Conservation (phyloP, 768 basidiomycete genomes). For the Phanerodontia chrysosporium region DNA sequence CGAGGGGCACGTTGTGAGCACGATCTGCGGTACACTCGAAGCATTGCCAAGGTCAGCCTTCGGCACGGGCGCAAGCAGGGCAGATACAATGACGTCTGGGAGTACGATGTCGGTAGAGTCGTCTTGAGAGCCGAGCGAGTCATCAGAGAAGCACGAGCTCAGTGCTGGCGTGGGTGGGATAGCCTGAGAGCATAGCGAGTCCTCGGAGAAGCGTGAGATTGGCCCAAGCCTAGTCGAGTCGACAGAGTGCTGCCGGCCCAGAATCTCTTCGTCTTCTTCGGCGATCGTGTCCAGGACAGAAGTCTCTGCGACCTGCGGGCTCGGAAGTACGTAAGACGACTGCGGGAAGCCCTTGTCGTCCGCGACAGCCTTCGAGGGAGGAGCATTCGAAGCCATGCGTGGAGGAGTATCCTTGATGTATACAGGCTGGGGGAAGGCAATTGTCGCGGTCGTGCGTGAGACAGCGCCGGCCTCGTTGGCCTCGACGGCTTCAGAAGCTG, state of each 20-base stretch:
- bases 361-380: not conserved
- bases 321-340: not conserved
- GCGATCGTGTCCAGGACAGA: not conserved
- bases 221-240: too few species aligned
- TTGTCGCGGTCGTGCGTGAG: not conserved
- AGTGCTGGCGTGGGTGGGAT: not conserved
- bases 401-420: not conserved
- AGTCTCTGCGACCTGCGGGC: not conserved
- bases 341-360: not conserved
- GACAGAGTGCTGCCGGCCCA: too few species aligned
- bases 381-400: not conserved
- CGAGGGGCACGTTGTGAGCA: not conserved
- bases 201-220: too few species aligned
- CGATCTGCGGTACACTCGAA: not conserved
- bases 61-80: not conserved
- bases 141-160: not conserved
- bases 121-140: not conserved
- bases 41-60: not conserved
- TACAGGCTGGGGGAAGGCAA: not conserved
- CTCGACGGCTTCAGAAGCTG: not conserved
- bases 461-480: not conserved
- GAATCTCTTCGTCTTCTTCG: not conserved
- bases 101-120: not conserved
- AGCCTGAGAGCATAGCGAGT: too few species aligned
- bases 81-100: not conserved